These are phyloP conservation scores for Colletotrichum falcatum DNA, from an alignment of 2,329 filamentous ascomycete genomes.

Conservation along the genomic window DNA sequence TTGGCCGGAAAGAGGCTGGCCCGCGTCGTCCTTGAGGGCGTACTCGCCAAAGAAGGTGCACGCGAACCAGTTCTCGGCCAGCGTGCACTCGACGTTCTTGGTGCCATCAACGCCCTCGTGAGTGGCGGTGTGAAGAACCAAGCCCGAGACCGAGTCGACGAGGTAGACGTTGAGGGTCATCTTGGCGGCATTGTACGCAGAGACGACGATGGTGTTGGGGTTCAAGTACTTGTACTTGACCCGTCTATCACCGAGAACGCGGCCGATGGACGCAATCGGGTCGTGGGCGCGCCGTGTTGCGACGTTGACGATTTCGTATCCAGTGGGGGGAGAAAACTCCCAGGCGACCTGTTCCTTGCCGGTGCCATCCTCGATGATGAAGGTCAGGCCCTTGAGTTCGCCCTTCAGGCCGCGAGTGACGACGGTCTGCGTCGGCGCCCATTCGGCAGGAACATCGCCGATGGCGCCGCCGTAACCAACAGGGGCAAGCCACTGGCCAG, in stretches of 20 bases:
- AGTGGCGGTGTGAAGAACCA: conserved; percentile 77
- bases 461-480: conserved; percentile 64
- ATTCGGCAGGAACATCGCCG: conserved; percentile 57
- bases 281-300: conserved; percentile 80
- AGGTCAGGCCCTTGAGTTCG: conserved; percentile 67
- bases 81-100: conserved; percentile 79
- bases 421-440: conserved; percentile 64
- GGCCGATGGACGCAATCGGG: conserved; percentile 93
- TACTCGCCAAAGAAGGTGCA: conserved; percentile 82
- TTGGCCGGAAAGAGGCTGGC: conserved; percentile 52
- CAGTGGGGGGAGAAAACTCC: conserved; percentile 76
- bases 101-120: conserved; percentile 80
- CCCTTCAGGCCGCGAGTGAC: conserved; percentile 64
- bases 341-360: conserved; percentile 69
- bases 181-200: conserved; percentile 70
- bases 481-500: conserved; percentile 66
- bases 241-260: conserved; percentile 89
- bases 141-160: conserved; percentile 87
- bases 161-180: conserved; percentile 79
- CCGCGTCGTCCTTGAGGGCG: conserved; percentile 63
- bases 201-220: conserved; percentile 84
- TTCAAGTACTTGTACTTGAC: conserved; percentile 98
- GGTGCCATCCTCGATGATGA: conserved; percentile 56
- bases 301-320: conserved; percentile 76
- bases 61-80: conserved; percentile 95